phyloP scores from a whole-genome alignment of 163 green algal genomes.

The Picocystis sp. region DNA sequence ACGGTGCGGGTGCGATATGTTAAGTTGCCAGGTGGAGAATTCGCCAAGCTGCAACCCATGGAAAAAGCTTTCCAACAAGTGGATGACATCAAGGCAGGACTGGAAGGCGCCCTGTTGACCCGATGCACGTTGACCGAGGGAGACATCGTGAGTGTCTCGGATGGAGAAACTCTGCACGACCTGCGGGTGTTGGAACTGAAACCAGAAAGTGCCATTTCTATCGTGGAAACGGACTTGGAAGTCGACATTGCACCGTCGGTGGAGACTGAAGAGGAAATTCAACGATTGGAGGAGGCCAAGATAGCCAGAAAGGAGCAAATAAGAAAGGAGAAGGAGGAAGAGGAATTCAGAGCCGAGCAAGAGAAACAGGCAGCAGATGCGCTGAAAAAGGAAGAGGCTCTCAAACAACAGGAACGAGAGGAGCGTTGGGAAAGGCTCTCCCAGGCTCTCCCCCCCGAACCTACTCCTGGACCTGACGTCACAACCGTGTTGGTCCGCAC shows the following conservation, averaged over 20 bases:
- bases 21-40: no score
- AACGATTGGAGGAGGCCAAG: slow-evolving; percentile 3
- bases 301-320: no score
- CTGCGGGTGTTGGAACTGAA: slow-evolving; percentile 35
- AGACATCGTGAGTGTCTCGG: slow-evolving; percentile 39
- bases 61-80: no score
- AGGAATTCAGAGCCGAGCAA: slow-evolving; percentile 11
- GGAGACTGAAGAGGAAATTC: slow-evolving; percentile 25
- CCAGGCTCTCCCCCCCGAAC: no score
- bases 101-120: slow-evolving; percentile 44
- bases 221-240: slow-evolving; percentile 60
- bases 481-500: slow-evolving; percentile 35
- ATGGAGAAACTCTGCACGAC: slow-evolving; percentile 10
- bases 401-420: slow-evolving; percentile 3
- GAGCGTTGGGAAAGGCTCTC: background rate
- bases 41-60: no score
- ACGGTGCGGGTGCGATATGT: no score
- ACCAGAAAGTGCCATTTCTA: slow-evolving; percentile 31
- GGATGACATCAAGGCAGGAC: slow-evolving; percentile 28
- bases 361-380: background rate
- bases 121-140: slow-evolving; percentile 46
- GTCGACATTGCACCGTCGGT: slow-evolving; percentile 44
- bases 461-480: background rate
- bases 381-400: background rate
- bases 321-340: slow-evolving; percentile 5